Base-by-base conservation (phyloP, 306 rosid genomes). In the Begonia fuchsioides region DNA sequence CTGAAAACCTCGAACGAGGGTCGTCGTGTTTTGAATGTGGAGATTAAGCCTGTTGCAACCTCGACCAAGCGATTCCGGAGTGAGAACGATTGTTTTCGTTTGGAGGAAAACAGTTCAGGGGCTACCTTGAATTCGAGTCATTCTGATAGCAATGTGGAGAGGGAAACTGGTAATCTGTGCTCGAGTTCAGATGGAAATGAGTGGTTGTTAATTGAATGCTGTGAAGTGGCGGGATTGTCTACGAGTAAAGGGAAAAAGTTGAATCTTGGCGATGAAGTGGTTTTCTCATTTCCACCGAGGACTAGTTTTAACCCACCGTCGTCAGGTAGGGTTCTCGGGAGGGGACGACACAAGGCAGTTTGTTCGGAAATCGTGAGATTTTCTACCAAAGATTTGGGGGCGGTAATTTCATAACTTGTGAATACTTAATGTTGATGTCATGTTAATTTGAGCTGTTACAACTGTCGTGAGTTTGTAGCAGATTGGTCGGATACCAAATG, bases 401-500 rank as follows among this genome's bases (percentile, higher is more conserved):
- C 83, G 95, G 96, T 88, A 76, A 58, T 47, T 43, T 45, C 3
- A 56, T 2, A 44, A 9, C 5, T 9, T 26, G 20, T 16, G 2
- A 17, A 10, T n/a, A n/a, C n/a, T n/a, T n/a, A 14, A 35, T 8
- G 35, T 17, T 48, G 52, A 14, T 35, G 17, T 62, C 8, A 18
- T 45, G 55, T 62, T 66, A 58, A 63, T 56, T 14, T 43, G 43
- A 13, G 13, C 59, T 41, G 26, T 55, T 26, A 11, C 2, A 11
- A 12, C n/a, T 49, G 47, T 50, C 44, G 48, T 60, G 62, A 58
- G 4, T 1, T 40, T 71, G 43, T 60, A 63, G 57, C 74, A 88
- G 96, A 76, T 83, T 62, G 96, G 96, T 59, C 61, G 96, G 66
- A 88, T 88, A 71, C 96, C 96, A 0, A 88, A 83, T 10, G 96